These are phyloP conservation scores for Penicillium sp. DNA, from an alignment of 2,329 filamentous ascomycete genomes.

Conservation along the genomic window DNA sequence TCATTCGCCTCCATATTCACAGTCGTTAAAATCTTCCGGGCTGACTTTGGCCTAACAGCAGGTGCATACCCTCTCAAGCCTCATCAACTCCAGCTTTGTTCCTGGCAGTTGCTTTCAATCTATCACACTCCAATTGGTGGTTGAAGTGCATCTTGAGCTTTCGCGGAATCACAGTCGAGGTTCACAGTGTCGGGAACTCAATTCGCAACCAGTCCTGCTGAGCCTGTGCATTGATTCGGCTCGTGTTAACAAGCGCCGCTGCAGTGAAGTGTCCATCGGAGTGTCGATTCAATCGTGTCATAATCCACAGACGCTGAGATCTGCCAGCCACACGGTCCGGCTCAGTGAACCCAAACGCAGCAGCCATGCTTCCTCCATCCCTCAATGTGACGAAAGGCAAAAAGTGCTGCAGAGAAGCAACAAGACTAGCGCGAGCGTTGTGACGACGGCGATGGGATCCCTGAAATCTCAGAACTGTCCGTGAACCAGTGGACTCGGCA, in stretches of 20 bases:
- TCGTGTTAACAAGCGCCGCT: conserved; percentile 2
- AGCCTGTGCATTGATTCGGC: background rate
- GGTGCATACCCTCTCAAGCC: too few relatives aligned
- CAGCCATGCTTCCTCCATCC: background rate
- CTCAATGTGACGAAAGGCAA: background rate
- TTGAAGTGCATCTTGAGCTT: too few relatives aligned
- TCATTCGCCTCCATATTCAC: too few relatives aligned
- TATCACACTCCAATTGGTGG: too few relatives aligned
- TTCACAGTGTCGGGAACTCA: background rate
- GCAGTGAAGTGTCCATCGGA: background rate
- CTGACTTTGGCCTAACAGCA: too few relatives aligned
- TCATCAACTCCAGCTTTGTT: too few relatives aligned
- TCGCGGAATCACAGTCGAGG: too few relatives aligned
- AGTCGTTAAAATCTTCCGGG: too few relatives aligned
- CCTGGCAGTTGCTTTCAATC: too few relatives aligned
- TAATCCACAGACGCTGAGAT: background rate
- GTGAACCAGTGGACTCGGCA: too few relatives aligned
- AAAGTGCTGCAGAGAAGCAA: background rate
- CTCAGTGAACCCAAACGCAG: background rate
- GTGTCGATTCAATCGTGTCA: background rate
- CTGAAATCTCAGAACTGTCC: background rate
- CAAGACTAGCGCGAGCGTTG: background rate
- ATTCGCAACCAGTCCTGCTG: background rate
- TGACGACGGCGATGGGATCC: too few relatives aligned
- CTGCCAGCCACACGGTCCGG: background rate